phyloP scores from a whole-genome alignment of 768 basidiomycete species.

The Pulveroboletus frians region DNA sequence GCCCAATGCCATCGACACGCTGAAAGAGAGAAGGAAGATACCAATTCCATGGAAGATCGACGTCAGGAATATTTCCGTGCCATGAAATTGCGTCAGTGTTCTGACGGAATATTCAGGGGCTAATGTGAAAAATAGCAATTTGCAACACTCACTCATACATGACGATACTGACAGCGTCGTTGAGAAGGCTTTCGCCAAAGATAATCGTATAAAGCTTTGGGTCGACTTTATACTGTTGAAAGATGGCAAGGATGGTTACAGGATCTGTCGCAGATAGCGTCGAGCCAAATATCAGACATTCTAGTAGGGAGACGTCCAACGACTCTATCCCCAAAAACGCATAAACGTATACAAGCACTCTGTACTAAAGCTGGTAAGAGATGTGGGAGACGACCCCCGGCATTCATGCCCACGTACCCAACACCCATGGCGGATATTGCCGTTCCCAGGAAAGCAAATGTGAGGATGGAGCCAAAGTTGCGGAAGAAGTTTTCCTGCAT shows the following conservation, averaged over 20 bases:
- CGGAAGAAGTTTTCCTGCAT: slow-evolving; percentile 94
- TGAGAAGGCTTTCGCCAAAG: slow-evolving; percentile 93
- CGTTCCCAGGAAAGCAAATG: slow-evolving; percentile 91
- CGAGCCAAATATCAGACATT: slow-evolving; percentile 95
- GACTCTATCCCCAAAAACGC: slow-evolving; percentile 90
- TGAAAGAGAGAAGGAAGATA: slow-evolving; percentile 94
- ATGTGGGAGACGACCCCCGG: not conserved
- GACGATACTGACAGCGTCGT: slow-evolving; percentile 99
- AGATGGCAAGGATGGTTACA: slow-evolving; percentile 95
- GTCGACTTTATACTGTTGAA: slow-evolving; percentile 98
- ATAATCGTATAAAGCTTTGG: slow-evolving; percentile 97
- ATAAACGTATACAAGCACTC: slow-evolving; percentile 91
- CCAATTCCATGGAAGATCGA: slow-evolving; percentile 96
- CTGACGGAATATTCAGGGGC: slow-evolving; percentile 36
- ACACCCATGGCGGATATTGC: slow-evolving; percentile 95
- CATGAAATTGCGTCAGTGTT: slow-evolving; percentile 89
- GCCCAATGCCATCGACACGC: slow-evolving; percentile 90
- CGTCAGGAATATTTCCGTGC: slow-evolving; percentile 75
- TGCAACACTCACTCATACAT: slow-evolving; percentile 90
- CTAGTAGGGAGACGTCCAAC: slow-evolving; percentile 77
- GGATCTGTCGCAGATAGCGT: slow-evolving; percentile 97
- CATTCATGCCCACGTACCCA: slow-evolving; percentile 55
- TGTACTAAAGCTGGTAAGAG: slow-evolving; percentile 52
- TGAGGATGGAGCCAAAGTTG: slow-evolving; percentile 94
- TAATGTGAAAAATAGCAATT: not conserved